Percentiles rank a stretch among this genome's conserved stretches.
These are phyloP conservation scores for Backusella psychrophila DNA, from an alignment of 192 early-diverging fungal species.

Conservation along the genomic window DNA sequence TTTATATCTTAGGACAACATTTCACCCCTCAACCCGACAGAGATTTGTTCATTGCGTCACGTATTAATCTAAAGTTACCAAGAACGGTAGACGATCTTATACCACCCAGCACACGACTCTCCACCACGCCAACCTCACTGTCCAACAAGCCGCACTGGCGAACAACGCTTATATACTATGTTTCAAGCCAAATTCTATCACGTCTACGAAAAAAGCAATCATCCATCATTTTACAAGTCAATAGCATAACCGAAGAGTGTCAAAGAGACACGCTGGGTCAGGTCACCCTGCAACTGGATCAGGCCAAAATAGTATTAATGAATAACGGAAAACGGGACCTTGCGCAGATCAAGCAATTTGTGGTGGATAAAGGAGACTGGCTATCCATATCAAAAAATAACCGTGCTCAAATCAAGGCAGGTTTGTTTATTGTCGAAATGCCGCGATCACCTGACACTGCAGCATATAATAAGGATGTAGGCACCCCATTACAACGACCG, in stretches of 20 bases:
- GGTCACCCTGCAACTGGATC: not conserved
- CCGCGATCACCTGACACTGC: conserved; percentile 10
- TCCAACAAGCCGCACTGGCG: conserved; percentile 17
- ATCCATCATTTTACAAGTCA: conserved; percentile 12
- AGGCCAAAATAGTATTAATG: conserved; percentile 24
- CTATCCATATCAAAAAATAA: not conserved
- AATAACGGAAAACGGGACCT: conserved; percentile 23
- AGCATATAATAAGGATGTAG: not conserved
- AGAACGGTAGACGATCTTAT: conserved; percentile 21
- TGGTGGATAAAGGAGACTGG: conserved; percentile 33
- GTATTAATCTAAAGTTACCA: conserved; percentile 25
- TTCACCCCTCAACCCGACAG: not conserved
- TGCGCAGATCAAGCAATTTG: conserved; percentile 22
- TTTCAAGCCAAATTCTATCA: conserved; percentile 23
- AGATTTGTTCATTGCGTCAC: conserved; percentile 19
- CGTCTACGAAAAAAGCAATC: conserved; percentile 14
- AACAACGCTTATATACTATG: conserved; percentile 25
- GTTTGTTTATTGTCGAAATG: conserved; percentile 29
- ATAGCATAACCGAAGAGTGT: not conserved
- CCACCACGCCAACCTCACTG: conserved; percentile 1
- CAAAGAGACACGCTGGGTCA: not conserved
- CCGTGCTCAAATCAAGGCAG: conserved; percentile 16
- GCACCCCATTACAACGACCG: conserved; percentile 11
- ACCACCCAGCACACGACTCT: conserved; percentile 21
- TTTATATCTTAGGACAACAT: not conserved